Conservation (phyloP, 768 basidiomycete genomes). For the Rhodotorula paludigena region DNA sequence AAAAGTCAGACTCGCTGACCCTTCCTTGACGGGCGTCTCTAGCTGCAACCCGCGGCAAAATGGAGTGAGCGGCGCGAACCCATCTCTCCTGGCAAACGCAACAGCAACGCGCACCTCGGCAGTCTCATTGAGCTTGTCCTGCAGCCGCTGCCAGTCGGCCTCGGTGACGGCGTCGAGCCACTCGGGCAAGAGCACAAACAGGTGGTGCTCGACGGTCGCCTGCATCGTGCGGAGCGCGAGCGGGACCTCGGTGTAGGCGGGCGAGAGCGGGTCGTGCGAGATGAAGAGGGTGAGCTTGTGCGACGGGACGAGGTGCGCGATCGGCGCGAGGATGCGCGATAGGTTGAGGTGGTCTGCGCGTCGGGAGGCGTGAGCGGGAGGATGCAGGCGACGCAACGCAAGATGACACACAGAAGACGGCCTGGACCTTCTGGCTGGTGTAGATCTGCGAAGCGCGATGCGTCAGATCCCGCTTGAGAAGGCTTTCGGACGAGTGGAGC, state of each 20-base stretch:
- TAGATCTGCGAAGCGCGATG: conserved; percentile 15
- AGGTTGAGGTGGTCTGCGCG: conserved; percentile 31
- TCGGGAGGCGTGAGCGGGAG: not conserved
- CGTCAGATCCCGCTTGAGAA: fast-evolving
- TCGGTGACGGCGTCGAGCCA: conserved; percentile 22
- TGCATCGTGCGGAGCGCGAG: conserved; percentile 13
- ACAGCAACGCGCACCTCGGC: not conserved
- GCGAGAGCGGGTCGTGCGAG: conserved; percentile 24
- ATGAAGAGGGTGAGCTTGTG: conserved; percentile 20
- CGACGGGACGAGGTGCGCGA: conserved; percentile 24
- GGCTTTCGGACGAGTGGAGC: not conserved
- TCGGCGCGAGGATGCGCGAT: conserved; percentile 8
- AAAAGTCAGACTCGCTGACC: not conserved
- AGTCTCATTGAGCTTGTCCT: not conserved
- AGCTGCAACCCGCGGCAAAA: not conserved
- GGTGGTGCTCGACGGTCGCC: conserved; percentile 32
- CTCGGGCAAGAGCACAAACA: conserved; percentile 20
- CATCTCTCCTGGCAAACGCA: too few relatives aligned
- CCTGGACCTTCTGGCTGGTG: conserved; percentile 31
- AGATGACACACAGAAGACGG: conserved; percentile 13
- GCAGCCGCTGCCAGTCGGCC: conserved; percentile 9
- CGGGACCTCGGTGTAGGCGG: conserved; percentile 3
- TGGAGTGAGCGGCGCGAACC: not conserved
- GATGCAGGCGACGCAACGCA: not conserved
- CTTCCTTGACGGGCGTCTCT: not conserved